Conservation (phyloP, 441 rosid genomes). For the Euphorbia schlechtendalii region DNA sequence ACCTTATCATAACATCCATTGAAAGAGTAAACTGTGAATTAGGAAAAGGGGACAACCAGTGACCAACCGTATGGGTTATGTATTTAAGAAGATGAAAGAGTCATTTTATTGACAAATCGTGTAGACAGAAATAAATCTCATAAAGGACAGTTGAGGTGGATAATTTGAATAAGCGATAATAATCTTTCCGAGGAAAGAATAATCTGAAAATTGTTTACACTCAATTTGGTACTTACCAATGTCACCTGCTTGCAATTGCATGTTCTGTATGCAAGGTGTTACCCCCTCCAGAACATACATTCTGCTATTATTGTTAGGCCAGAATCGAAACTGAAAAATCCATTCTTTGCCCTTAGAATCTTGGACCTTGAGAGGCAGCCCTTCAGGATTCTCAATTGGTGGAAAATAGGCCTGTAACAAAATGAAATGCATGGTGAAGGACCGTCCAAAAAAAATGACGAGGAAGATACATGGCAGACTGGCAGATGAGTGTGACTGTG, state of each 20-base stretch:
- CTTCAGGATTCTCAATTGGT: constrained; percentile 74
- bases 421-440: constrained; percentile 9
- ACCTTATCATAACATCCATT: constrained; percentile 13
- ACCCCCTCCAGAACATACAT: constrained; percentile 97
- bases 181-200: neutral
- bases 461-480: neutral
- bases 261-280: constrained; percentile 86
- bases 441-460: constrained; percentile 14
- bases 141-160: constrained; percentile 9
- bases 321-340: constrained; percentile 94
- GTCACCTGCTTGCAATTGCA: constrained; percentile 98
- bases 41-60: constrained; percentile 11
- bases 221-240: constrained; percentile 46
- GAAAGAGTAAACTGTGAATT: constrained; percentile 3
- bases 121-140: neutral
- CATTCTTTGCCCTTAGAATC: constrained; percentile 96
- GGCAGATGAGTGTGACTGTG: neutral
- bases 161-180: constrained; percentile 16
- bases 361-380: constrained; percentile 88
- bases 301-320: constrained; percentile 91
- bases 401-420: constrained; percentile 82
- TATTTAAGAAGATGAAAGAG: constrained; percentile 8
- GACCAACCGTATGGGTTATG: neutral
- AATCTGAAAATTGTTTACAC: constrained; percentile 12
- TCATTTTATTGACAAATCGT: neutral